These are phyloP conservation scores for Cadophora sp. DNA, from an alignment of 2,329 filamentous ascomycete species.

Conservation along the genomic window DNA sequence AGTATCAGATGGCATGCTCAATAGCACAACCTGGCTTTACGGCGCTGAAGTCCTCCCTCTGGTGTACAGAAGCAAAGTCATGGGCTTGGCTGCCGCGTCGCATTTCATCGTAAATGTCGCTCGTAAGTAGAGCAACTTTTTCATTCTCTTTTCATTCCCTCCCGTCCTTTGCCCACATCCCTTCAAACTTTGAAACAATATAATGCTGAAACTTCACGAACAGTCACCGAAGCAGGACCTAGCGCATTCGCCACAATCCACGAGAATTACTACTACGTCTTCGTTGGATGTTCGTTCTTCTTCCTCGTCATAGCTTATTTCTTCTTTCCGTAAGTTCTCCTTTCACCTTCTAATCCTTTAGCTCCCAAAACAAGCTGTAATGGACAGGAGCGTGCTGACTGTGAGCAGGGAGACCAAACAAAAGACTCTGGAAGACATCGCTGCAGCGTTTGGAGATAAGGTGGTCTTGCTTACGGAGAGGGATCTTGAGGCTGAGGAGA, in stretches of 20 bases:
- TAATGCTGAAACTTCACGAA: background rate
- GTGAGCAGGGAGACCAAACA: background rate
- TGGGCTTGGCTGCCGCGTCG: constrained; percentile 59
- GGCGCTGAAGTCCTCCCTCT: constrained; percentile 62
- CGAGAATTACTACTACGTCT: constrained; percentile 68
- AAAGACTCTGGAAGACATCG: background rate
- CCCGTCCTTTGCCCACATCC: background rate
- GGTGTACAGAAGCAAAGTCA: constrained; percentile 58
- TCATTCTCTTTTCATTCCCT: no score
- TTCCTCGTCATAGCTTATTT: constrained; percentile 59
- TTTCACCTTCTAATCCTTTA: background rate
- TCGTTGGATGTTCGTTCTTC: constrained; percentile 58
- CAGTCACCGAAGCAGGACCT: constrained; percentile 59
- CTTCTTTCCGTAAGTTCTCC: constrained; percentile 54
- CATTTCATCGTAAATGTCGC: constrained; percentile 63
- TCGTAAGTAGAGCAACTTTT: constrained; percentile 43
- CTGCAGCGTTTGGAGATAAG: background rate
- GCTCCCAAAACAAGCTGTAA: background rate
- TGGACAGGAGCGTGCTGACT: background rate
- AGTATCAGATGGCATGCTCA: constrained; percentile 54
- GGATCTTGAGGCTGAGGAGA: background rate
- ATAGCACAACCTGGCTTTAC: constrained; percentile 61
- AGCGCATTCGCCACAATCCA: constrained; percentile 61
- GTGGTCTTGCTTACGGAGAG: background rate
- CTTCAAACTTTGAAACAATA: background rate